A percentile compares a stretch with the other conserved stretches of the same genome.
These are phyloP conservation scores for Ceriops tagal DNA, from an alignment of 345 rosid species.

Conservation along the genomic window DNA sequence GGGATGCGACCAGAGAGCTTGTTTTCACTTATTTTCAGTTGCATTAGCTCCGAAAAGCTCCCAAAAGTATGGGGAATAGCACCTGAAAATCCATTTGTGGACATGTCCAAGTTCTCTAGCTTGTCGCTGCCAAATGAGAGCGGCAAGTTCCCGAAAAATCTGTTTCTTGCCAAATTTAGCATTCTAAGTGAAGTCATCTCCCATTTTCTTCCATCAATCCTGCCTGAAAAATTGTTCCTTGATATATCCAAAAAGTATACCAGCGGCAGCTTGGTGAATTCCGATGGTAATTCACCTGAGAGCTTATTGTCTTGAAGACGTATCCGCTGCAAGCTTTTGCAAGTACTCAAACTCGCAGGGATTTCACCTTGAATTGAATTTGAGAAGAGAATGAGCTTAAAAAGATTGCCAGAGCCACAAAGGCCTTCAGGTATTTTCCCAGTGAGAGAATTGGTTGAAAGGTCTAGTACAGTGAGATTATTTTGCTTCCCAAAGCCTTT, in stretches of 20 bases:
- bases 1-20: constrained; percentile 64
- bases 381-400: constrained; percentile 80
- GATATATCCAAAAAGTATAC: constrained; percentile 83
- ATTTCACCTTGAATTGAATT: constrained; percentile 60
- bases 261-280: constrained; percentile 49
- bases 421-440: constrained; percentile 63
- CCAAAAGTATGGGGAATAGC: constrained; percentile 43
- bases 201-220: constrained; percentile 46
- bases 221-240: constrained; percentile 57
- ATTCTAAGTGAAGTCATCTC: constrained; percentile 72
- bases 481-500: constrained; percentile 53
- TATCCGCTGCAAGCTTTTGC: constrained; percentile 62
- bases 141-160: constrained; percentile 59
- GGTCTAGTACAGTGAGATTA: constrained; percentile 75
- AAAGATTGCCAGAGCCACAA: constrained; percentile 62
- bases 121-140: constrained; percentile 48
- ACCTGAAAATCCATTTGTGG: constrained; percentile 59
- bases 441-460: constrained; percentile 71
- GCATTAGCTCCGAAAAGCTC: constrained; percentile 48
- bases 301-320: constrained; percentile 69
- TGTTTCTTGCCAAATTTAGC: constrained; percentile 63
- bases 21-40: constrained; percentile 54
- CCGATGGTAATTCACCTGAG: constrained; percentile 47
- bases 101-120: constrained; percentile 63
- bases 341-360: constrained; percentile 47